Percentiles rank a stretch among this genome's conserved stretches.
These are phyloP conservation scores for Cercophora scortea DNA, from an alignment of 495 filamentous ascomycete species.

Conservation along the genomic window DNA sequence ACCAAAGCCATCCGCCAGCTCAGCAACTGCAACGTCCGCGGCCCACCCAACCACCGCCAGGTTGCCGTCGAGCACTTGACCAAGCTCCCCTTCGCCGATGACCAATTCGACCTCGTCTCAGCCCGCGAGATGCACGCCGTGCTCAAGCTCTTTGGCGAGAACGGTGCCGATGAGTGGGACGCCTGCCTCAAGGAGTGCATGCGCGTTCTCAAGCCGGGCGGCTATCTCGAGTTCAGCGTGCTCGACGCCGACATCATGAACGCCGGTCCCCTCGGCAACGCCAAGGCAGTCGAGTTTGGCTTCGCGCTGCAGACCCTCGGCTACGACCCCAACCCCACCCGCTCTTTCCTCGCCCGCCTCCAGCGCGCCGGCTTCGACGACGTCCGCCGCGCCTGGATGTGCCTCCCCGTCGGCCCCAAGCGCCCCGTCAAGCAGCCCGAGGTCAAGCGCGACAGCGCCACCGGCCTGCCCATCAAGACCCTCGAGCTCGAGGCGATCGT, in stretches of 20 bases:
- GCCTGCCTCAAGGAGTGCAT: slow-evolving; percentile 76
- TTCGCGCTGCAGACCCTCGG: slow-evolving; percentile 80
- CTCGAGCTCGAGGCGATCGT: slow-evolving; percentile 60
- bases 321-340: slow-evolving; percentile 80
- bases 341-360: slow-evolving; percentile 68
- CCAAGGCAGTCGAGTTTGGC: slow-evolving; percentile 81
- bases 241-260: slow-evolving; percentile 85
- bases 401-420: slow-evolving; percentile 75
- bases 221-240: slow-evolving; percentile 81
- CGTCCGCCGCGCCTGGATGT: slow-evolving; percentile 82
- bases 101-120: slow-evolving; percentile 88
- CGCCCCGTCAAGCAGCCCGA: slow-evolving; percentile 30
- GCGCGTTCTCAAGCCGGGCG: slow-evolving; percentile 86
- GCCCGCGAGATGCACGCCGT: slow-evolving; percentile 79
- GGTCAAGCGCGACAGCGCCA: slow-evolving; percentile 21
- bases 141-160: slow-evolving; percentile 59
- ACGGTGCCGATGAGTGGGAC: slow-evolving; percentile 76
- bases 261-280: slow-evolving; percentile 65
- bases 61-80: slow-evolving; percentile 66
- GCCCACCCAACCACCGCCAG: slow-evolving; percentile 80
- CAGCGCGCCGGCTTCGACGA: slow-evolving; percentile 63
- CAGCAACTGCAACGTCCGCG: slow-evolving; percentile 62
- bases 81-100: slow-evolving; percentile 76
- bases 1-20: slow-evolving; percentile 56
- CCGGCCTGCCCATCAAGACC: slow-evolving; percentile 32